Conservation (phyloP, 129 eudicot species). For the Kitagawia praeruptora region DNA sequence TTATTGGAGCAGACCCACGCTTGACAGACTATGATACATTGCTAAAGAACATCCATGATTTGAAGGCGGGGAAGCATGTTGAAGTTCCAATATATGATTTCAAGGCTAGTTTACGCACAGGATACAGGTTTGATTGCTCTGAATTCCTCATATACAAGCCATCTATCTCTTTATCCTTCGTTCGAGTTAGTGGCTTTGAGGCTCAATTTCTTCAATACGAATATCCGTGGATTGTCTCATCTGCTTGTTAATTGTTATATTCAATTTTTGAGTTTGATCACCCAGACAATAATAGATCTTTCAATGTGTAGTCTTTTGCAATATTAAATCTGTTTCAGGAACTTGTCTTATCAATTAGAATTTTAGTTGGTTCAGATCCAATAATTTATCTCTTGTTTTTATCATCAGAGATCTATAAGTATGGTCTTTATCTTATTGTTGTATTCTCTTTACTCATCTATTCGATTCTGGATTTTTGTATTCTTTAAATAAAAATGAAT, state of each 20-base stretch:
- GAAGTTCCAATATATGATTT: slow-evolving; percentile 90
- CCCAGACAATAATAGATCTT: neutral
- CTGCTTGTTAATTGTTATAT: neutral
- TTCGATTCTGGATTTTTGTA: neutral
- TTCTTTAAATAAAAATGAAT: neutral
- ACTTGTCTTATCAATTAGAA: neutral
- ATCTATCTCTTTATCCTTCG: neutral
- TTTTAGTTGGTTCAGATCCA: neutral
- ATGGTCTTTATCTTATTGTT: neutral
- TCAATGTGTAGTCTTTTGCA: neutral
- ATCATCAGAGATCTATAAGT: neutral
- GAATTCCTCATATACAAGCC: neutral
- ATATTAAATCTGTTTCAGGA: neutral
- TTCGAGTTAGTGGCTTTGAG: neutral
- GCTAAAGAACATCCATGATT: slow-evolving; percentile 76
- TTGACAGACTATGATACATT: slow-evolving; percentile 91
- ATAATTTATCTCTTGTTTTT: neutral
- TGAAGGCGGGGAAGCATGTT: slow-evolving; percentile 66
- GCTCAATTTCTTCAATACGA: neutral
- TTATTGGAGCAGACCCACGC: slow-evolving; percentile 64
- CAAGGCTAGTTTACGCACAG: slow-evolving; percentile 81
- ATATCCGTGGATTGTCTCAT: neutral
- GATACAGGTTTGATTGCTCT: slow-evolving; percentile 53
- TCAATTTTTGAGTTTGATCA: neutral
- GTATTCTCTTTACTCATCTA: neutral